Conservation (phyloP, 2,329 filamentous ascomycete species). For the Aspergillus novofumigatus region DNA sequence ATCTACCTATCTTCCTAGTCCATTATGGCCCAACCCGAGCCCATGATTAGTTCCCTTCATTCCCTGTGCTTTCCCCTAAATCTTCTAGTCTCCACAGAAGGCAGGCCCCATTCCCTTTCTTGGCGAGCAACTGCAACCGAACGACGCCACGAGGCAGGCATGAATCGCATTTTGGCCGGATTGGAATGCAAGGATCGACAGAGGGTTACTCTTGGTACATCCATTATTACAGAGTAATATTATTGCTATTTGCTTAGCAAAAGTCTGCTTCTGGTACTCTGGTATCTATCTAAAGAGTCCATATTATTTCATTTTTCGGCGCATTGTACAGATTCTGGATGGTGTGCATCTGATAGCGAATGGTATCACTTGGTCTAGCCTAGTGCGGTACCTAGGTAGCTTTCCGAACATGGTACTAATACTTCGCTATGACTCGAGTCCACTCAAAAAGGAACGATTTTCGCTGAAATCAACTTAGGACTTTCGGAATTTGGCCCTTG, state of each 20-base stretch:
- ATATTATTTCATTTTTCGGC: neutral
- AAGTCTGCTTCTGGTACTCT: neutral
- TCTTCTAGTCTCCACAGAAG: constrained; percentile 5
- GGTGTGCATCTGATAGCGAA: neutral
- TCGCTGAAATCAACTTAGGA: neutral
- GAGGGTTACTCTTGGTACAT: neutral
- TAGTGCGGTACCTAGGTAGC: neutral
- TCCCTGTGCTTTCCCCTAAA: neutral
- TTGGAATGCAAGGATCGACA: constrained; percentile 18
- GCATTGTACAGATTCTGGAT: neutral
- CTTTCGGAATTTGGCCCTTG: neutral
- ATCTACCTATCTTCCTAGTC: neutral
- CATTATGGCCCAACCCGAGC: neutral
- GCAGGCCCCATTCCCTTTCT: neutral
- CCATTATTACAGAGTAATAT: neutral
- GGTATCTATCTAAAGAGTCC: neutral
- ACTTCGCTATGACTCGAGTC: neutral
- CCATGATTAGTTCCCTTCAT: neutral
- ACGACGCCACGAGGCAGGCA: constrained; percentile 18
- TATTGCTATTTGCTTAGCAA: neutral
- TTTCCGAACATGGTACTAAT: neutral
- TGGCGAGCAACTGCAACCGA: constrained; percentile 9
- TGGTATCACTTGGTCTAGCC: neutral
- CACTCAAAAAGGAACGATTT: neutral
- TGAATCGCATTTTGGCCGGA: constrained; percentile 7